Base-by-base conservation (phyloP, 2,329 filamentous ascomycete genomes). In the Venturia carpophila region DNA sequence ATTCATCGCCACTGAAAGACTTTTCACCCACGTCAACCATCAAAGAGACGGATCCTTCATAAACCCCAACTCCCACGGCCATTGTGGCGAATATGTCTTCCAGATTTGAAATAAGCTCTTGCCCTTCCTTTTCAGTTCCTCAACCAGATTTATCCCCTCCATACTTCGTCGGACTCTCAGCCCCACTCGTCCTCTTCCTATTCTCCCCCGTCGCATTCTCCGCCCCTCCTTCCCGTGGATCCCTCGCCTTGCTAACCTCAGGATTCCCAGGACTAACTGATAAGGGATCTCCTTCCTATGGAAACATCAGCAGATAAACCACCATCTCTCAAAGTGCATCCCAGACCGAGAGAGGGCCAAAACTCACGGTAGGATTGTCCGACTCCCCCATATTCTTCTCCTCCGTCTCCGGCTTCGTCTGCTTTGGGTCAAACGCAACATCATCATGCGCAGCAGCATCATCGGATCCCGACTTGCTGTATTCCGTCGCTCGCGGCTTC, bases 401-500 rank as follows among this genome's bases (percentile, higher is more conserved):
- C 75, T 85, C 83, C 27, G 75, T 71, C 72, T 91, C 87, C 0
- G 91, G 91, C 24, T 80, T 77, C 34, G 89, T 92, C 73, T 84
- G 84, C 65, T 80, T 75, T 0, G 86, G 84, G 72, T 91, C 82
- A 75, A 90, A 95, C 0, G 91, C 87, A 0, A 86, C 82, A 52
- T 86, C 80, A 3, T 78, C 73, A 65, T 83, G 78, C 39, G 81
- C 78, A 0, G 82, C 80, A 0, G 86, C 82, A 15, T 78, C 76
- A 55, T 86, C 78, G 69, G 86, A 90, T 3, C 85, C 88, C 62
- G 84, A 86, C 72, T 87, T 85, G 66, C 84, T 84, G 75, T 87
- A 84, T 73, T 95, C 90, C 64, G 82, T 84, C 2, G 82, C 76
- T 42, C 84, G 80, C 0, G 88, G 85, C 66, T 88, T 84, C 42